Base-by-base conservation (phyloP, 2,329 filamentous ascomycete genomes). In the Stagonosporopsis chrysanthemi region DNA sequence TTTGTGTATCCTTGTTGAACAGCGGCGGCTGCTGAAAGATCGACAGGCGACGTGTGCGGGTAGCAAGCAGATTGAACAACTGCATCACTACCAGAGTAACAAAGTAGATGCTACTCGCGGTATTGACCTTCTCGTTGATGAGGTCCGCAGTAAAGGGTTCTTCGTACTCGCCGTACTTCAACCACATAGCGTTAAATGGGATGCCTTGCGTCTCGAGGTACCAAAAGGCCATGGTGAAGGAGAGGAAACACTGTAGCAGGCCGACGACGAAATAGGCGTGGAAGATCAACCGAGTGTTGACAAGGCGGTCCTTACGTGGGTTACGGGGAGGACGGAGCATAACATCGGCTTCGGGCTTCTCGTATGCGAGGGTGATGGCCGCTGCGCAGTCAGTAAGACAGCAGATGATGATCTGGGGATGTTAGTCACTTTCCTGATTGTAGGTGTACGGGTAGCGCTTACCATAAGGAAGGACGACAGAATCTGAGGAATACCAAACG, bases 71-170 rank as follows among this genome's bases (percentile, higher is more conserved):
- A 70, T 89, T 91, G 80, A 92, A 92, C 81, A 87, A 88, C 81
- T 91, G 88, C 89, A 93, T 91, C 45, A 93, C 87, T 2, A 94
- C 90, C 22, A 94, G 79, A 57, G 88, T 93, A 64, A 92, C 84
- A 66, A 93, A 93, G 75, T 93, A 93, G 58, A 94, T 88, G 15
- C 87, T 90, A 35, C 85, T 88, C 0, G 88, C 89, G 58, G 84
- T 81, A 61, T 88, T 88, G 23, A 89, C 77, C 60, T 84, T 81
- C 26, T 78, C 73, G 0, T 76, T 78, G 28, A 75, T 60, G 29
- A 64, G 69, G 15, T 67, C 66, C 1, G 60, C 23, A 43, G 70
- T 67, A 49, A 68, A 74, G 29, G 67, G 53, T 1, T 61, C 17
- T 40, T 69, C 66, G 39, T 69, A 68, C 2, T 63, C 52, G 8